Conservation (phyloP, 371 early-diverging fungal species). For the Entomophthora muscae region DNA sequence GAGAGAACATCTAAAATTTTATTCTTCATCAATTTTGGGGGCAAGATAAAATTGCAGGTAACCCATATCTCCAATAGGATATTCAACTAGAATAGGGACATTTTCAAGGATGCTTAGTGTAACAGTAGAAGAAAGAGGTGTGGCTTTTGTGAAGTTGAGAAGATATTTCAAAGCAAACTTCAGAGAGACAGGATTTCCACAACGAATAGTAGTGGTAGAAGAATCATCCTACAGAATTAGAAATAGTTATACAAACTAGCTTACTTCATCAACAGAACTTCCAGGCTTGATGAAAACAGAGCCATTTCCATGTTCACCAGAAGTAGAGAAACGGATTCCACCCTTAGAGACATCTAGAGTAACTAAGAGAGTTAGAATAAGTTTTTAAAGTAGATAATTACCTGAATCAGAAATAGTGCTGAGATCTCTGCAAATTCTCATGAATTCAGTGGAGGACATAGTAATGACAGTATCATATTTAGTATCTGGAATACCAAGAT, state of each 20-base stretch:
- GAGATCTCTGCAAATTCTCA: constrained; percentile 83
- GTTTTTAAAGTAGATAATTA: constrained; percentile 12
- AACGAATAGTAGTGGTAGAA: constrained; percentile 49
- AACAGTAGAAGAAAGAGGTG: constrained; percentile 64
- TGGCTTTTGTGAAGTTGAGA: constrained; percentile 87
- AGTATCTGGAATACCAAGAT: constrained; percentile 89
- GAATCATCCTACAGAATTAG: constrained; percentile 27
- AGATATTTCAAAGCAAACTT: constrained; percentile 91
- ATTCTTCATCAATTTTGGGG: constrained; percentile 20
- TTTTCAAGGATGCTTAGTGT: constrained; percentile 66
- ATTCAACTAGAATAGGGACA: constrained; percentile 87
- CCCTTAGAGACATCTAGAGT: constrained; percentile 83
- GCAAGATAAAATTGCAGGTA: constrained; percentile 83
- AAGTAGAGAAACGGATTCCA: constrained; percentile 73
- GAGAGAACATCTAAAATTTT: constrained; percentile 1
- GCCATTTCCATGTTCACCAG: constrained; percentile 83
- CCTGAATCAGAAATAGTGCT: constrained; percentile 70
- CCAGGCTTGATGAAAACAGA: constrained; percentile 62
- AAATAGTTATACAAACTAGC: neutral
- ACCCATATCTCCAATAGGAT: constrained; percentile 76
- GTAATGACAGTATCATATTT: constrained; percentile 76
- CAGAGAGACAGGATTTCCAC: constrained; percentile 60
- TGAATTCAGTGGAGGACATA: constrained; percentile 82
- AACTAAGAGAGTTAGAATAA: constrained; percentile 22
- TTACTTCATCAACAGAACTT: constrained; percentile 49